These are phyloP conservation scores for Aspergillus fischeri DNA, from an alignment of 2,329 filamentous ascomycete genomes.

Conservation along the genomic window DNA sequence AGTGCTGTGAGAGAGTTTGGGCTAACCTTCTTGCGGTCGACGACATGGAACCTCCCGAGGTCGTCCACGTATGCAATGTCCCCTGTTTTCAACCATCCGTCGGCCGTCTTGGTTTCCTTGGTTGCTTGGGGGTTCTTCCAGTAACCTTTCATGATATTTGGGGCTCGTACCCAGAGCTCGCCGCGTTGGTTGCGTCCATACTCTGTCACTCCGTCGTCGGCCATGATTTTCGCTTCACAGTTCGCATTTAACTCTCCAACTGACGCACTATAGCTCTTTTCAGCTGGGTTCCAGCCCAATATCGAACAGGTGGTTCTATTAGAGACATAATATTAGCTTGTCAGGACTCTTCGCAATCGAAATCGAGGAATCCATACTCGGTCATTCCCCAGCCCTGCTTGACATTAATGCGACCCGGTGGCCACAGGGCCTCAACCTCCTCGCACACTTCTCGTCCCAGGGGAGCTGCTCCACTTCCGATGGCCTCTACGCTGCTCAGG, in stretches of 20 bases:
- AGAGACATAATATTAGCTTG: conserved; percentile 5
- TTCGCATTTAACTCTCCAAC: conserved; percentile 67
- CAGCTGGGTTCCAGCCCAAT: conserved; percentile 59
- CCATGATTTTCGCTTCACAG: conserved; percentile 63
- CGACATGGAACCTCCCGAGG: conserved; percentile 57
- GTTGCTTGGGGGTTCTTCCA: conserved; percentile 70
- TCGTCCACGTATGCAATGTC: conserved; percentile 63
- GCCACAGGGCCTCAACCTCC: conserved; percentile 58
- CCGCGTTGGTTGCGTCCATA: conserved; percentile 56
- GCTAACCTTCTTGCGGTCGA: conserved; percentile 67
- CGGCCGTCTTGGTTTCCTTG: conserved; percentile 54
- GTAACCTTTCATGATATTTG: conserved; percentile 72
- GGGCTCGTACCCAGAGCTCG: conserved; percentile 69
- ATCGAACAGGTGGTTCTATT: conserved; percentile 61
- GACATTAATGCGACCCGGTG: conserved; percentile 46
- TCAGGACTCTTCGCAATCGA: conserved; percentile 1
- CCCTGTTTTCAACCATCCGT: conserved; percentile 69
- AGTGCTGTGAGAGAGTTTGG: not conserved
- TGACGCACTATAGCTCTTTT: conserved; percentile 41
- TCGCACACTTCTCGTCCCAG: conserved; percentile 50
- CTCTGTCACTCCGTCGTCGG: conserved; percentile 43
- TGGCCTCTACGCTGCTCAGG: conserved; percentile 58
- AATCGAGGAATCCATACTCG: conserved; percentile 48
- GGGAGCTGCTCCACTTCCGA: conserved; percentile 68
- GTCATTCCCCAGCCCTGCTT: conserved; percentile 88